Evolutionary conservation across 2,329 filamentous ascomycete genomes (phyloP).

Genomic region (Colletotrichum kahawae): DNA sequence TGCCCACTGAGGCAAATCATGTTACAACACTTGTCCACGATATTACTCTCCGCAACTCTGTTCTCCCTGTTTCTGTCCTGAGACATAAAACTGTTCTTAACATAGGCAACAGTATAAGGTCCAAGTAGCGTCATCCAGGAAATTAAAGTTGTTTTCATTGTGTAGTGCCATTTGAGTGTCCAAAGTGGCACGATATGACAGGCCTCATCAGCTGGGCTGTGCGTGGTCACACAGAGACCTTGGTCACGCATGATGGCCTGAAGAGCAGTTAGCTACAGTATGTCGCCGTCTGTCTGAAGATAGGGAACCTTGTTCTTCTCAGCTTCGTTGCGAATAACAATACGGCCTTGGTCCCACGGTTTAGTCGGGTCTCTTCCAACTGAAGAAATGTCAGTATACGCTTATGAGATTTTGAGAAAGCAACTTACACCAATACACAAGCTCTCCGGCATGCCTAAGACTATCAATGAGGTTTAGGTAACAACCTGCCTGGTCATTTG

Average conservation of each 20-base stretch:
- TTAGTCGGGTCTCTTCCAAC: neutral
- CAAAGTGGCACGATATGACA: neutral
- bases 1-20: neutral
- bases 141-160: neutral
- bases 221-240: neutral
- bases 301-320: neutral
- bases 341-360: neutral
- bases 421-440: neutral
- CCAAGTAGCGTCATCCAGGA: accelerated
- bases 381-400: neutral
- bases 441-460: neutral
- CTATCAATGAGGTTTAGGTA: too few relatives aligned
- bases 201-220: neutral
- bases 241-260: neutral
- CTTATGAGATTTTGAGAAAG: neutral
- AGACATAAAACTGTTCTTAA: accelerated
- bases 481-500: too few relatives aligned
- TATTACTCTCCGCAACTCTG: accelerated
- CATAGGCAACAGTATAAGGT: accelerated
- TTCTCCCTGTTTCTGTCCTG: neutral
- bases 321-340: neutral
- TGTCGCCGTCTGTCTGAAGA: accelerated
- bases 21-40: neutral
- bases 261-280: neutral
- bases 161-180: neutral